These are phyloP conservation scores for Solanum arcanum DNA, from an alignment of 257 asterid genomes.

Conservation along the genomic window DNA sequence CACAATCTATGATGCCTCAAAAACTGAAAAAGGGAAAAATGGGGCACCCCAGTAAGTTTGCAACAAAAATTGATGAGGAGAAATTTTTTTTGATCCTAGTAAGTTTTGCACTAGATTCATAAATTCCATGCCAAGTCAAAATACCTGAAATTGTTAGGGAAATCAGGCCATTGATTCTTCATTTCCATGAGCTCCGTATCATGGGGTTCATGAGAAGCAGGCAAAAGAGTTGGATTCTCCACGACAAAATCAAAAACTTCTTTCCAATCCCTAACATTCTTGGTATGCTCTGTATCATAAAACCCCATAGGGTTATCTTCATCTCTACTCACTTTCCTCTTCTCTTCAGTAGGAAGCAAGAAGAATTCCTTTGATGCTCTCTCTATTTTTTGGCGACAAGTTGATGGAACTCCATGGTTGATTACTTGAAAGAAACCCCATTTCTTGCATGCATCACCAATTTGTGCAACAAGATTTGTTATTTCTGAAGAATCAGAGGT, in stretches of 20 bases:
- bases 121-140: too few species aligned
- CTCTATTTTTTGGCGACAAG: constrained; percentile 27
- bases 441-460: constrained; percentile 44
- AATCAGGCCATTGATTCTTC: constrained; percentile 36
- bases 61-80: too few species aligned
- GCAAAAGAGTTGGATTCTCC: constrained; percentile 29
- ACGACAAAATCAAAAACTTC: constrained; percentile 51
- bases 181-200: constrained; percentile 26
- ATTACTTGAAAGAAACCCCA: constrained; percentile 81
- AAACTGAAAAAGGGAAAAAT: background rate
- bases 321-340: constrained; percentile 33
- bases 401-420: constrained; percentile 60
- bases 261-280: constrained; percentile 71
- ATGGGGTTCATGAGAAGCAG: constrained; percentile 36
- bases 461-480: constrained; percentile 23
- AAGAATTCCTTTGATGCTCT: constrained; percentile 38
- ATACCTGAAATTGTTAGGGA: background rate
- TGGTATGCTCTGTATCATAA: constrained; percentile 52
- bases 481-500: background rate
- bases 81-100: too few species aligned
- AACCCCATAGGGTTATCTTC: constrained; percentile 39
- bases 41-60: background rate
- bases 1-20: background rate
- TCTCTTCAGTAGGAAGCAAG: constrained; percentile 41
- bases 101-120: background rate